Evolutionary conservation across 148 eudicot species (phyloP), one percentile per base, ranked within the genome.

Genomic region (Dysphania ambrosioides): DNA sequence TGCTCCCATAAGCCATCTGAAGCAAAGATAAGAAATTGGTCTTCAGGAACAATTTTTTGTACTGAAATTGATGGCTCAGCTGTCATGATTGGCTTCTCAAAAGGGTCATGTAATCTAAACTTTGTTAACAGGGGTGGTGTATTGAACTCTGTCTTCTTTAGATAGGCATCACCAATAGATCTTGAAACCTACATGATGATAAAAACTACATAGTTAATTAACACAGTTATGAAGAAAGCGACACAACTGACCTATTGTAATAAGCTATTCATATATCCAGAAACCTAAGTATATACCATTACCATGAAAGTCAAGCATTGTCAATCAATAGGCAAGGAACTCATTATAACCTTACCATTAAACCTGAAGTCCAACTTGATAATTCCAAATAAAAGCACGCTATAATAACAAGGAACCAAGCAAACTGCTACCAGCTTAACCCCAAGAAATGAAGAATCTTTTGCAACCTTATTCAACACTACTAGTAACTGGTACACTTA

Each of bases 1-100:
- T 88, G 97, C 66, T 91, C 97, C 97, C 97, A 91, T 47, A 91
- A 81, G 61, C 96, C 96, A 80, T 91, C 96, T 7, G 96, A 90
- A 41, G 90, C 96, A 83, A 90, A 90, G 49, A 90, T 90, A 61
- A 90, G 83, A 84, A 90, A 90, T 27, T 77, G 88, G 72, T 91
- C 97, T 75, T 86, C 88, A 0, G 91, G 86, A 53, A 41, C 26
- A 23, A 91, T 82, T 65, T 88, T 83, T 29, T 87, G 87, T n/a
- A 87, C 83, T 5, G 47, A 58, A 67, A 91, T 81, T 40, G 89
- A 79, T 42, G 97, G 97, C 79, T 91, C 90, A 36, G 91, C 87
- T 72, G 70, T 74, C 66, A 91, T 79, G 71, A 91, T 85, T 32
- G 91, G 93, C 74, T 86, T 83, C 57, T 84, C 68, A 74, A 91